Base-by-base conservation (phyloP, 2,329 filamentous ascomycete genomes). In the Colletotrichum acutatum region DNA sequence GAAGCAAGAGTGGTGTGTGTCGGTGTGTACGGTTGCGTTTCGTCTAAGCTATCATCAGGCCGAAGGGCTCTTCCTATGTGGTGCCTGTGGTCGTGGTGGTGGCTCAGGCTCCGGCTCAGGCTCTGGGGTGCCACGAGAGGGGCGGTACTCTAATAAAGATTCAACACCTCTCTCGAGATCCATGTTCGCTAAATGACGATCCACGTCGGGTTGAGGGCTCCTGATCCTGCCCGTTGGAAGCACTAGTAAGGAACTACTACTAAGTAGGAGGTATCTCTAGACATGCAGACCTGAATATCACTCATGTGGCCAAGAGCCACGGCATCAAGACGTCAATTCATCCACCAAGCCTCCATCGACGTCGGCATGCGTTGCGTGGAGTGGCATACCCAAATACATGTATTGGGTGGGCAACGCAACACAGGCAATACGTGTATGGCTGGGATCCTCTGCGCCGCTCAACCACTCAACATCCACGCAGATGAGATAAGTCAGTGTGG, bases 41-140 rank as follows among this genome's bases (percentile, higher is more conserved):
- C 57, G 34, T 68, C 68, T 61, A 62, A 71, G 63, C 68, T 67
- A 32, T 32, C 49, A 30, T 49, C 30, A 7, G 49, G 26, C 11
- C 28, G 8, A 32, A 67, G 68, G 34, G 56, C 32, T 11, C 24
- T 62, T 61, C 12, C 32, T 67, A 37, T 28, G 26, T 53, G 37
- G 42, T 49, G 42, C 7, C 19, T 11, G 5, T 46, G 16, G 19
- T n/a, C n/a, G n/a, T 22, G 16, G 7, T 49, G 42, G 42, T 22
- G 42, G 42, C 42, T 49, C 42, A 49, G 42, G 42, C 42, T 49
- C 37, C 12, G 37, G 57, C 49, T 68, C 24, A 26, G 37, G 52
- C 14, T 53, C 58, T 16, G 49, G 52, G 58, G 5, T 52, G 53
- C 52, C 58, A 53, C 16, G 53, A 63, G 49, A 46, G 26, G 54